Percentiles rank a stretch among this genome's conserved stretches.
These are phyloP conservation scores for Butyriboletus pseudospeciosus DNA, from an alignment of 1,284 basidiomycete genomes.

Conservation along the genomic window DNA sequence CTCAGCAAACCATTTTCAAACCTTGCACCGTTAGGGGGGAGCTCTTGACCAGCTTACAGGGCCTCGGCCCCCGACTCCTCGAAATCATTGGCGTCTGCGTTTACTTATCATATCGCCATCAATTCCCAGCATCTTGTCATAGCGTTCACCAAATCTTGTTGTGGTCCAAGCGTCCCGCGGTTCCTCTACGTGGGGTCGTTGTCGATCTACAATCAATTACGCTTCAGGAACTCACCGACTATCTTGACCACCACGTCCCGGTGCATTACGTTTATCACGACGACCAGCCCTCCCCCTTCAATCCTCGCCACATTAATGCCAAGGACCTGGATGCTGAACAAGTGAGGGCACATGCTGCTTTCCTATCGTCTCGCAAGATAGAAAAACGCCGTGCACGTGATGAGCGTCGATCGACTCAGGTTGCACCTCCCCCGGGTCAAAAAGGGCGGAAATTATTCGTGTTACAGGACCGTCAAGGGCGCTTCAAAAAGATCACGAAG, in stretches of 20 bases:
- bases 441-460: background rate
- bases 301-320: background rate
- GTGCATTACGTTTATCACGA: background rate
- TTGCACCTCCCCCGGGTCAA: background rate
- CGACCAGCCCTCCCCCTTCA: background rate
- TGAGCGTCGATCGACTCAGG: background rate
- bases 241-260: background rate
- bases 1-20: background rate
- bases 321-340: background rate
- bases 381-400: background rate
- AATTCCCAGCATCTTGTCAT: rapidly evolving
- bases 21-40: background rate
- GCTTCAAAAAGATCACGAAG: background rate
- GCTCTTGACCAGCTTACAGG: background rate
- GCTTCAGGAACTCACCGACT: background rate
- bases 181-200: background rate
- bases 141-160: background rate
- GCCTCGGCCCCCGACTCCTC: background rate
- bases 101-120: background rate
- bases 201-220: background rate
- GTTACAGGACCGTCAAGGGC: background rate
- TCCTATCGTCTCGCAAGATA: background rate
- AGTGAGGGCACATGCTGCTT: background rate
- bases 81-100: background rate
- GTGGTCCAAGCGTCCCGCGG: background rate